A percentile compares a stretch with the other conserved stretches of the same genome.
These are phyloP conservation scores for Coemansia sp. DNA, from an alignment of 192 early-diverging fungal species.

Conservation along the genomic window DNA sequence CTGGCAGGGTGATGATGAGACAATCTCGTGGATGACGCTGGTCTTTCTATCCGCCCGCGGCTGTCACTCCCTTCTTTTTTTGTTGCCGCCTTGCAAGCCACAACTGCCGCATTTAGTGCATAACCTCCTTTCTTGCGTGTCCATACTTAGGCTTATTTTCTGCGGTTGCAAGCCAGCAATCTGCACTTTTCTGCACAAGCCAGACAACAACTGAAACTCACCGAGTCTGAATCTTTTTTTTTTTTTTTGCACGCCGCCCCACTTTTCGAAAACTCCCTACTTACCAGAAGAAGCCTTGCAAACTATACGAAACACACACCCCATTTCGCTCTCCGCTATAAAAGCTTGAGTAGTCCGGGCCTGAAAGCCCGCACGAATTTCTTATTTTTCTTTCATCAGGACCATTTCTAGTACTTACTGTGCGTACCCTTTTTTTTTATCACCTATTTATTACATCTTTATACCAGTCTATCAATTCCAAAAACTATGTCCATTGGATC, in stretches of 20 bases:
- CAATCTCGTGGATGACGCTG: conserved; percentile 3
- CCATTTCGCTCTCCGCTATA: too few relatives aligned
- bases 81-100: conserved; percentile 11
- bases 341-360: too few relatives aligned
- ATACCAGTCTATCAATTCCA: too few relatives aligned
- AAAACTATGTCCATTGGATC: conserved; percentile 19
- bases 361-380: neutral
- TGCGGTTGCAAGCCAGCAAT: conserved; percentile 8
- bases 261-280: conserved; percentile 49
- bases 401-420: neutral
- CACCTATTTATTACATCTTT: neutral
- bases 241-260: neutral
- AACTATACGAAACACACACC: too few relatives aligned
- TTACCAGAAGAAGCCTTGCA: too few relatives aligned
- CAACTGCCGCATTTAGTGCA: conserved; percentile 13
- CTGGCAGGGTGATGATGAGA: neutral
- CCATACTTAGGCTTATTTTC: conserved; percentile 14
- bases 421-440: neutral
- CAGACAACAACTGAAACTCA: neutral
- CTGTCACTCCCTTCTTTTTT: neutral
- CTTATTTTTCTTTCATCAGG: neutral
- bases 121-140: conserved; percentile 12
- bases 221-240: neutral
- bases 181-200: conserved; percentile 17
- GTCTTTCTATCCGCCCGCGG: neutral